Percentiles rank a stretch among this genome's conserved stretches.
Evolutionary conservation across 352 stramenopile genomes (phyloP).

Genomic region (Globisporangium megalacanthum): DNA sequence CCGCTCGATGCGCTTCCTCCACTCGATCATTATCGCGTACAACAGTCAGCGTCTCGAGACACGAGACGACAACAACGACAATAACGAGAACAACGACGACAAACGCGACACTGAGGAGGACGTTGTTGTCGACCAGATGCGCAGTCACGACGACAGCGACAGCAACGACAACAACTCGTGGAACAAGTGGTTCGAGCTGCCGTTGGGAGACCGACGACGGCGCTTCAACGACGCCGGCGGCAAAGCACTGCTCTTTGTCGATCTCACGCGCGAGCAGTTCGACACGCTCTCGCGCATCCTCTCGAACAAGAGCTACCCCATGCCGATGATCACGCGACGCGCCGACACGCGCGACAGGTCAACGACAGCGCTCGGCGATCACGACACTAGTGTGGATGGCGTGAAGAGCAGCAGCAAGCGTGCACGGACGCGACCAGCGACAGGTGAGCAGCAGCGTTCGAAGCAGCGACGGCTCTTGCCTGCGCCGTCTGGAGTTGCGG

Average conservation of each 20-base stretch:
- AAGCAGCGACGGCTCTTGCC: too few species aligned
- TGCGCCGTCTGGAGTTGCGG: too few species aligned
- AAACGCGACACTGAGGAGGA: neutral
- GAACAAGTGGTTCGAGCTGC: neutral
- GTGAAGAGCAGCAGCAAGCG: too few species aligned
- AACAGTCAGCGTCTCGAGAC: too few species aligned
- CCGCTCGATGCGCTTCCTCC: neutral
- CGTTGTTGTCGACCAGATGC: too few species aligned
- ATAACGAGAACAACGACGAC: neutral
- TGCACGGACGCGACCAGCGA: too few species aligned
- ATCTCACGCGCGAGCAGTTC: conserved; percentile 1
- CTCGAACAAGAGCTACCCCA: neutral
- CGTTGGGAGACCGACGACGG: neutral
- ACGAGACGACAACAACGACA: neutral
- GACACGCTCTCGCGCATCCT: neutral
- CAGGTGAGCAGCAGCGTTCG: too few species aligned
- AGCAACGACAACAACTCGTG: neutral
- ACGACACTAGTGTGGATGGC: too few species aligned
- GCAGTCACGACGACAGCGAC: neutral
- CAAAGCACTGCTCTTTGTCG: conserved; percentile 1
- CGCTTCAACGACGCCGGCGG: conserved; percentile 1
- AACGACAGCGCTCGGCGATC: too few species aligned
- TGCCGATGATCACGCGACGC: neutral
- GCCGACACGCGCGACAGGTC: neutral
- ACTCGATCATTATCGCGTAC: conserved; percentile 1